Conservation (phyloP, 176 grass and related monocot genomes). For the Oropetium thomaeum region DNA sequence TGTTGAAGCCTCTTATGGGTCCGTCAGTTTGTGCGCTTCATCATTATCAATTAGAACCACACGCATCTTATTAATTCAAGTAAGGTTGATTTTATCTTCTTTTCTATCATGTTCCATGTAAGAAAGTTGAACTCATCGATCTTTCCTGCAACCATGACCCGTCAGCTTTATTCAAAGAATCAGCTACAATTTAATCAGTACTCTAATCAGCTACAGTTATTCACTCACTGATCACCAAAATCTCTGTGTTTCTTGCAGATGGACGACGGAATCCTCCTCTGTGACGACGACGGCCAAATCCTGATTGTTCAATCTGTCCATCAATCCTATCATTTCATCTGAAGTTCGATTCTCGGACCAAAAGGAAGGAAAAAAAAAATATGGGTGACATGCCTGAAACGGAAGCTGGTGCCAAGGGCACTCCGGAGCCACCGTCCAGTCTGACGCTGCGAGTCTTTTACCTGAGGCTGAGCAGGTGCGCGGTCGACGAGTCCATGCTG, state of each 20-base stretch:
- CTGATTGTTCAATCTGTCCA: neutral
- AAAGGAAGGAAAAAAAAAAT: neutral
- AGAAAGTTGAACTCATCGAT: neutral
- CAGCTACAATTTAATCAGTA: neutral
- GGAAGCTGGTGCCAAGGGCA: conserved; percentile 5
- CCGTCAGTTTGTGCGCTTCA: neutral
- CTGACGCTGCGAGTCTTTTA: conserved; percentile 75
- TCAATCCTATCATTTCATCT: neutral
- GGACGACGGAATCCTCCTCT: neutral
- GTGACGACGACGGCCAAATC: neutral
- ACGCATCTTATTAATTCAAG: too few relatives aligned
- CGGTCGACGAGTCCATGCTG: conserved; percentile 48
- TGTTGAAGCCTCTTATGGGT: neutral
- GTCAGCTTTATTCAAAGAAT: neutral
- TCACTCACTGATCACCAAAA: neutral
- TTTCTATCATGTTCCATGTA: neutral
- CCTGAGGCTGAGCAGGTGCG: conserved; percentile 70
- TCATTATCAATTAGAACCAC: neutral
- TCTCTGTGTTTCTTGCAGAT: conserved; percentile 31
- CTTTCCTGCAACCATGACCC: neutral
- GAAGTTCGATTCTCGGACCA: neutral
- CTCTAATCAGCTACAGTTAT: neutral
- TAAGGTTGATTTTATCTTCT: neutral
- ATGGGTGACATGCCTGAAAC: conserved; percentile 37
- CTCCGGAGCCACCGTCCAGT: conserved; percentile 31